phyloP scores from a whole-genome alignment of 495 filamentous ascomycete species.

The Penicillium subrubescens region DNA sequence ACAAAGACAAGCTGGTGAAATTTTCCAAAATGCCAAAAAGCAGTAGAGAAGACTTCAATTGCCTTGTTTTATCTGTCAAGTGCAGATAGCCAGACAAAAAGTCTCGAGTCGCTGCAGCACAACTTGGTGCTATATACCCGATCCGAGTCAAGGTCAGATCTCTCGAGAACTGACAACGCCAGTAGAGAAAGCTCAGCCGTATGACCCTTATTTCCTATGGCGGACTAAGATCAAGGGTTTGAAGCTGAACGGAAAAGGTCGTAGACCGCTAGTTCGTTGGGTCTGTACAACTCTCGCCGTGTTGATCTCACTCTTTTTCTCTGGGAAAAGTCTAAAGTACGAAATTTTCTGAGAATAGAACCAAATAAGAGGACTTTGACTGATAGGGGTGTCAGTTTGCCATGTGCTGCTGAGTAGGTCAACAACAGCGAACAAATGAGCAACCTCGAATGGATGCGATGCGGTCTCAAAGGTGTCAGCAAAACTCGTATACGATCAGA shows the following conservation, averaged over 20 bases:
- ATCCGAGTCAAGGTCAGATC: not conserved
- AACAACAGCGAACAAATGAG: not conserved
- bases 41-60: not conserved
- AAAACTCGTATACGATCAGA: conserved; percentile 2
- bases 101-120: not conserved
- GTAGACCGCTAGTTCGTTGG: conserved; percentile 7
- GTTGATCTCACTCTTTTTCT: not conserved
- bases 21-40: not conserved
- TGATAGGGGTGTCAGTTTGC: not conserved
- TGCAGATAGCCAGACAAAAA: not conserved
- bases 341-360: not conserved
- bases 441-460: not conserved
- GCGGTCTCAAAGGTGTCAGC: conserved; percentile 17
- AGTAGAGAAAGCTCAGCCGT: not conserved
- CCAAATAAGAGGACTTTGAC: not conserved
- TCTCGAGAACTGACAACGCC: not conserved
- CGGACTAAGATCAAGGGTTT: conserved; percentile 26
- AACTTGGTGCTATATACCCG: conserved; percentile 23
- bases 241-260: conserved; percentile 18
- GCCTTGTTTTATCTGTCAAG: not conserved
- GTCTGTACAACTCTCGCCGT: conserved; percentile 24
- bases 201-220: conserved; percentile 28
- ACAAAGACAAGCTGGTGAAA: not conserved
- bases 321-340: not conserved
- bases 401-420: not conserved